Conservation (phyloP, 2,329 filamentous ascomycete species). For the Fusarium verticillioides region DNA sequence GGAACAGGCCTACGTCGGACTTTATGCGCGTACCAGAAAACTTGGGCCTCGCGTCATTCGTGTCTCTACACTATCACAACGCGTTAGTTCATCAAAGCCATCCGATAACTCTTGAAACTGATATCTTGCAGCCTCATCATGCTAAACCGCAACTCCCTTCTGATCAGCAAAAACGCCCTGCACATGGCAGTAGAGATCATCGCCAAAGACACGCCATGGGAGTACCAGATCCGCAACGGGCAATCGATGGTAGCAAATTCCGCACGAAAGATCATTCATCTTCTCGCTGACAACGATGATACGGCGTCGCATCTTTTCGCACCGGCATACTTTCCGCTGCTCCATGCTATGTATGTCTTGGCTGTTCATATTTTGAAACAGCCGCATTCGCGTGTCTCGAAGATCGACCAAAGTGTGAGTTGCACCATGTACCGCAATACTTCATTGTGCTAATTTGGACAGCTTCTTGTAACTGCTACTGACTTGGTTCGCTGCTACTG, state of each 20-base stretch:
- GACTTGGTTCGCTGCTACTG: not conserved
- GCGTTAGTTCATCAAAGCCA: not conserved
- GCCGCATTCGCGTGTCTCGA: not conserved
- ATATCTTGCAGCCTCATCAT: not conserved
- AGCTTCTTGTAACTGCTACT: not conserved
- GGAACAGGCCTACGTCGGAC: not conserved
- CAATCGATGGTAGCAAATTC: slow-evolving; percentile 14
- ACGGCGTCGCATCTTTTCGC: not conserved
- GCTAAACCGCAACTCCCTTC: not conserved
- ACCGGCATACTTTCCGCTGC: not conserved
- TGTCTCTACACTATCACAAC: slow-evolving; percentile 4
- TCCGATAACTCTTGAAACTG: rapidly evolving
- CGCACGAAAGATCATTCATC: not conserved
- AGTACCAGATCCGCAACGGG: not conserved
- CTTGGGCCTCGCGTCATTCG: not conserved
- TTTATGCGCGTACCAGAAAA: slow-evolving; percentile 3
- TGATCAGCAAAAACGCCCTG: not conserved
- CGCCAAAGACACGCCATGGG: slow-evolving; percentile 2
- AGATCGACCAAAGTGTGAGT: slow-evolving; percentile 16
- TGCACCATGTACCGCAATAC: too few relatives aligned
- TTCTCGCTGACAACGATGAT: not conserved
- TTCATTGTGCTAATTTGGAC: rapidly evolving
- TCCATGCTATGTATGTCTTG: slow-evolving; percentile 5
- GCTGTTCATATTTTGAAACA: slow-evolving; percentile 6
- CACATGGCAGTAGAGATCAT: slow-evolving; percentile 13